Base-by-base conservation (phyloP, 1,284 basidiomycete species). In the Trichosporon ovoides region DNA sequence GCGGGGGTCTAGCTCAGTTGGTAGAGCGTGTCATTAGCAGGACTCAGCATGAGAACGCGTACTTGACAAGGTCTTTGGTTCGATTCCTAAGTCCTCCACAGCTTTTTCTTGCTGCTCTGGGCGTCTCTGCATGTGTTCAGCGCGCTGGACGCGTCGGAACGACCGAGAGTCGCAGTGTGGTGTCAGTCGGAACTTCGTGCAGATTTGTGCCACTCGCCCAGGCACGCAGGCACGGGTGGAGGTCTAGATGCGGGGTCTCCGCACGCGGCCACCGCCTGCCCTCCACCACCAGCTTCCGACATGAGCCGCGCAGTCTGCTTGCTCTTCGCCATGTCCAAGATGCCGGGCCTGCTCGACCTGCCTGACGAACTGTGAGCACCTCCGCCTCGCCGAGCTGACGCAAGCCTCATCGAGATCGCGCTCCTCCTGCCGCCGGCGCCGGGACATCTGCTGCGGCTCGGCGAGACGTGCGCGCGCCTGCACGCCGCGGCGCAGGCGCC, bases 361-460 rank as follows among this genome's bases (percentile, higher is more conserved):
- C 71, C 72, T 1, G 68, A 74, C 50, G 72, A 74, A 48, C 56
- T 73, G 72, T 74, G 38, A 53, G 70, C 64, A 20, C 10, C 13
- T 34, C 4, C 11, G 1, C n/a, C n/a, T 11, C 1, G 3, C 1
- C 1, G 34, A 13, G 31, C 50, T 54, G 16, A 57, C 38, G 22
- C 31, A 55, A 75, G 73, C 0, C 40, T 75, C 1, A 22, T 72
- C 0, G 40, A 57, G 6, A 69, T 74, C 40, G 38, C 71, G 0
- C 49, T 60, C 14, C 34, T 65, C 22, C 68, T 76, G n/a, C 66
- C 67, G 0, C 46, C 66, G 2, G 61, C 59, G 1, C 50, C 61
- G 7, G 20, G 16, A 2, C 61, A 66, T 5, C 55, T 73, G 9
- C 55, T 56, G 2, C 43, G 46, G 14, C 28, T 68, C 1, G 64